Evolutionary conservation across 495 filamentous ascomycete species (phyloP).

Genomic region (Aspergillus biplanus): DNA sequence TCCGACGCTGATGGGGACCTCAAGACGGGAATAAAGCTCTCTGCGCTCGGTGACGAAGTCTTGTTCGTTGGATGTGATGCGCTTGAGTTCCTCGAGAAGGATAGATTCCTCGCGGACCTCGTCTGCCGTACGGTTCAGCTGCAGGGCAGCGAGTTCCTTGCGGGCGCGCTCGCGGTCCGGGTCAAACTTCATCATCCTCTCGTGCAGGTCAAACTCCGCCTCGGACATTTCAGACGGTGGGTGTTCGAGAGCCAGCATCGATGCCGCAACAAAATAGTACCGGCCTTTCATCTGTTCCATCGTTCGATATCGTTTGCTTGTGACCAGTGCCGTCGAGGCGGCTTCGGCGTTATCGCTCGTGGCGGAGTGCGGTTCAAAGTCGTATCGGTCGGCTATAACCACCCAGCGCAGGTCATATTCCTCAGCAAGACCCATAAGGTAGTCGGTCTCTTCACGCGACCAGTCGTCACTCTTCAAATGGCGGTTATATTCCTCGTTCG

Average conservation of each 20-base stretch:
- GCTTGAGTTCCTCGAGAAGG: constrained; percentile 83
- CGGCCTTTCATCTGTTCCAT: constrained; percentile 92
- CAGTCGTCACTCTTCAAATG: constrained; percentile 75
- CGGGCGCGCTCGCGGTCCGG: constrained; percentile 72
- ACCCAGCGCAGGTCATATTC: constrained; percentile 88
- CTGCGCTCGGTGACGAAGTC: constrained; percentile 81
- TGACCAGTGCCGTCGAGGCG: constrained; percentile 43
- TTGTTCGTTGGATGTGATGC: constrained; percentile 82
- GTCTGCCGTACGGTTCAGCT: constrained; percentile 78
- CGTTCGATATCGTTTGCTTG: constrained; percentile 54
- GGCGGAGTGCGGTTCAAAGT: constrained; percentile 58
- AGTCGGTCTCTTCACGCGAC: constrained; percentile 92
- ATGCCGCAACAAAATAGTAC: constrained; percentile 84
- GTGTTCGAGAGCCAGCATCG: constrained; percentile 81
- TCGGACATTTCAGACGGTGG: constrained; percentile 83
- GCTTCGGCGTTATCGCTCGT: constrained; percentile 37
- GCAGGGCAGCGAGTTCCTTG: constrained; percentile 80
- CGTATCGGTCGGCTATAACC: constrained; percentile 91
- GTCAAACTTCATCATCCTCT: constrained; percentile 84
- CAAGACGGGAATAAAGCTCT: constrained; percentile 87
- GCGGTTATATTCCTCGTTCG: constrained; percentile 80
- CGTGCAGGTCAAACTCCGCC: constrained; percentile 77
- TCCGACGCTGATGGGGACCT: constrained; percentile 70
- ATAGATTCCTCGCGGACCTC: constrained; percentile 91
- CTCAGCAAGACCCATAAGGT: constrained; percentile 71